Conservation (phyloP, 345 rosid genomes). For the Ailanthus altissimus region DNA sequence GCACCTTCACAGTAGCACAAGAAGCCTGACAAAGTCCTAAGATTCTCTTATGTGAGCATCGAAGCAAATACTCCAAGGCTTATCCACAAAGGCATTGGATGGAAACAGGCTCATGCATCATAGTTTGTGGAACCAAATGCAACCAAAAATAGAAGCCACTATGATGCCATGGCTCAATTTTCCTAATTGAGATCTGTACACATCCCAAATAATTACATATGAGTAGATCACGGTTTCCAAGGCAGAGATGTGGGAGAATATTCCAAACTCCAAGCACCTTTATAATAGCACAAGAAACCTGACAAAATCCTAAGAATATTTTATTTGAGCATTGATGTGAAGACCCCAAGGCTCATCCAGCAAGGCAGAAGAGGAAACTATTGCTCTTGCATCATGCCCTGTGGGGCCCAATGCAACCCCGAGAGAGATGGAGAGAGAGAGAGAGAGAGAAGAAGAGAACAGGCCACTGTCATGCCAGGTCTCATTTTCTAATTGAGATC, state of each 20-base stretch:
- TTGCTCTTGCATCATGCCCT: neutral
- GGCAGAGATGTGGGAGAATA: conserved; percentile 32
- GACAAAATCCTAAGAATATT: conserved; percentile 36
- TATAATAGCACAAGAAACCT: conserved; percentile 37
- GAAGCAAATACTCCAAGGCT: conserved; percentile 11
- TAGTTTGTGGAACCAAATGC: neutral
- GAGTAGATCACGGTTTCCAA: neutral
- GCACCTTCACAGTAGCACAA: conserved; percentile 29
- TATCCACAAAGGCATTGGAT: neutral
- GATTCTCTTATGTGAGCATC: conserved; percentile 24
- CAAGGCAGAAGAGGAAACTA: conserved; percentile 14
- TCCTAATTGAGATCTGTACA: neutral
- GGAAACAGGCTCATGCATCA: conserved; percentile 6
- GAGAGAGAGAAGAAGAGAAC: neutral
- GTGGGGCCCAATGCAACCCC: neutral
- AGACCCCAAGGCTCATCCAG: conserved; percentile 11
- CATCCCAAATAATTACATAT: neutral
- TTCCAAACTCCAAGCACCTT: conserved; percentile 45
- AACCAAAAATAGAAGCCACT: neutral
- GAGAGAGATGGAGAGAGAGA: neutral
- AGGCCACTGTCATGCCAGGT: neutral
- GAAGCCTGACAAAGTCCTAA: conserved; percentile 46
- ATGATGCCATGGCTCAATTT: neutral
- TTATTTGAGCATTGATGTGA: conserved; percentile 23
- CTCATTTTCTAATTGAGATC: neutral